Base-by-base conservation (phyloP, 768 basidiomycete species). In the Suillus variegatus region DNA sequence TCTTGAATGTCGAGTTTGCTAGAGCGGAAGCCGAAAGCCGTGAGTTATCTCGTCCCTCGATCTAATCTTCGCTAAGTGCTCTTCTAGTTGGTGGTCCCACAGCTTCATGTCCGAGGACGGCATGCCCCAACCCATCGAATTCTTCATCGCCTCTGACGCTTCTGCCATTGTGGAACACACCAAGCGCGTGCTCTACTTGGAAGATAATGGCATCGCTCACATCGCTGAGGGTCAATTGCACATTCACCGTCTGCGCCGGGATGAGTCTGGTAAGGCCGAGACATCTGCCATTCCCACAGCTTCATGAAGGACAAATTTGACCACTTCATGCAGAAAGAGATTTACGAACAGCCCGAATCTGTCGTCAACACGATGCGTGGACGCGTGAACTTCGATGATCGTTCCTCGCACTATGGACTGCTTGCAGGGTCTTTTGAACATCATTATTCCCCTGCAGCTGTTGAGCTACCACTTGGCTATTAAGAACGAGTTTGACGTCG, bases 361-460 rank as follows among this genome's bases (percentile, higher is more conserved):
- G 97, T 99, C 68, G 95, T 99, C 80, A 99, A 99, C 86, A 99
- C 97, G 61, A 99, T 99, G 97, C 93, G 97, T 86, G 97, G 97
- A 66, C 95, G 97, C 71, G 93, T 99, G 83, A 99, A 97, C 85
- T 99, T 99, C 71, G 97, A 99, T 75, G 88, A 84, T 62, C 18
- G 94, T 99, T 9, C 97, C 97, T 62, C 87, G 87, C 81, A 97
- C 97, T 3, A 89, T 97, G 66, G 97, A 99, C 78, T 94, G 89
- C 72, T 80, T 99, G 61, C 97, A 99, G 80, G 97, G 97, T 25
- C 76, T 99, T 70, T 80, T 99, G 78, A 99, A 99, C 82, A 92
- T 99, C 82, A 92, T 99, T 78, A 91, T 99, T 65, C 97, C 97
- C 49, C 84, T 99, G 67, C 97, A 99, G 76, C 84, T 99, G 67